phyloP scores from a whole-genome alignment of 2,329 filamentous ascomycete species.

The Xenoacremonium recifei region DNA sequence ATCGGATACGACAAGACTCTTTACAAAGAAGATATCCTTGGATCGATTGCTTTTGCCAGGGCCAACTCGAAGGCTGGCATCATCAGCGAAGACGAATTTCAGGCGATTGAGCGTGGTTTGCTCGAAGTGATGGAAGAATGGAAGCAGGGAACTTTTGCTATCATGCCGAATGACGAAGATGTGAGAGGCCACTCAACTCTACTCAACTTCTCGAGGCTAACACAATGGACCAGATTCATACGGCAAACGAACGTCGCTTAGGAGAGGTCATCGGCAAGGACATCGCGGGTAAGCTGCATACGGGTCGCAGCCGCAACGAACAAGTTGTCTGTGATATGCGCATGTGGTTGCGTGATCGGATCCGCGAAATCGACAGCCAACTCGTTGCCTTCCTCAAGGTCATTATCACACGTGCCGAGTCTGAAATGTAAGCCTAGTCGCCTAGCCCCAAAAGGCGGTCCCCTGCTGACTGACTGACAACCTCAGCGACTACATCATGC shows the following conservation, averaged over 20 bases:
- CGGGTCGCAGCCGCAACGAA: constrained; percentile 68
- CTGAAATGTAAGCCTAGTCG: constrained; percentile 24
- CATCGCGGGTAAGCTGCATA: constrained; percentile 71
- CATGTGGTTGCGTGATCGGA: constrained; percentile 50
- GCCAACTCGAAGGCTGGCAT: constrained; percentile 77
- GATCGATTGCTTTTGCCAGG: constrained; percentile 77
- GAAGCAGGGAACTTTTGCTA: constrained; percentile 49
- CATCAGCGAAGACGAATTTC: constrained; percentile 70
- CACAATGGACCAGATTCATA: constrained; percentile 29
- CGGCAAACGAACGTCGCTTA: constrained; percentile 42
- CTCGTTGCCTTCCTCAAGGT: constrained; percentile 25
- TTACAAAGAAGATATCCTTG: constrained; percentile 78
- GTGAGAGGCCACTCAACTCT: constrained; percentile 25
- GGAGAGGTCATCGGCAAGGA: constrained; percentile 70
- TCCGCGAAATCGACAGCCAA: constrained; percentile 22
- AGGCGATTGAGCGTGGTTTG: constrained; percentile 71
- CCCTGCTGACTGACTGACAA: constrained; percentile 16
- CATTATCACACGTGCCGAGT: constrained; percentile 28
- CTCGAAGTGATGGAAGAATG: constrained; percentile 55
- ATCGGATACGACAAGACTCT: constrained; percentile 78
- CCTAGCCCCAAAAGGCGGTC: constrained; percentile 6
- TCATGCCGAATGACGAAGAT: constrained; percentile 55
- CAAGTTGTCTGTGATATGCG: constrained; percentile 74
- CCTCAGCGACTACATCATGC: constrained; percentile 19
- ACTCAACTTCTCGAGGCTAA: constrained; percentile 4